phyloP scores from a whole-genome alignment of 345 rosid species.

The Salix udensis region DNA sequence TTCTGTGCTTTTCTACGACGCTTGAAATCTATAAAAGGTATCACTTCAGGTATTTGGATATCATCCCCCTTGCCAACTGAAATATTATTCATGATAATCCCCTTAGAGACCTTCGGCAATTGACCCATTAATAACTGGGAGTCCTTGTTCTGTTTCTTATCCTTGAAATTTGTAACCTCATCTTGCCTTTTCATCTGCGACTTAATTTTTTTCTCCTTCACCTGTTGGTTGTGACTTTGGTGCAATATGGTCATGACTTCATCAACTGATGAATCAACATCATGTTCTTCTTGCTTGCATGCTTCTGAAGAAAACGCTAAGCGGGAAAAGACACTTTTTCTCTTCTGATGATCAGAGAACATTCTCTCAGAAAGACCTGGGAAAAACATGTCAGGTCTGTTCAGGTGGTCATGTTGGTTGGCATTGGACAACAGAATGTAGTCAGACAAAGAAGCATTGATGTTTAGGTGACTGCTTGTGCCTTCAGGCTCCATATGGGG shows the following conservation, averaged over 20 bases:
- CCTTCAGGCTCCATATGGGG: conserved; percentile 23
- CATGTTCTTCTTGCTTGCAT: conserved; percentile 8
- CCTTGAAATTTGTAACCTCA: conserved; percentile 8
- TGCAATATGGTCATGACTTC: conserved; percentile 46
- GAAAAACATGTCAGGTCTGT: no score
- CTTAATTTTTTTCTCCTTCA: conserved; percentile 14
- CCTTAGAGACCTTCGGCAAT: conserved; percentile 16
- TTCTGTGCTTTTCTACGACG: conserved; percentile 42
- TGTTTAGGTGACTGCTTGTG: conserved; percentile 10
- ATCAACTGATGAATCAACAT: conserved; percentile 35
- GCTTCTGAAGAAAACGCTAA: conserved; percentile 29
- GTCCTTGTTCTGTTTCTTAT: conserved; percentile 13
- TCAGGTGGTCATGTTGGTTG: no score
- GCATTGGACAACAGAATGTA: no score
- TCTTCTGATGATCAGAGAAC: conserved; percentile 10
- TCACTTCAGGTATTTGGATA: conserved; percentile 21
- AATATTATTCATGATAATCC: conserved; percentile 13
- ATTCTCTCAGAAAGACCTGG: not conserved
- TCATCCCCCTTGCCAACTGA: conserved; percentile 14
- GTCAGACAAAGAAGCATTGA: not conserved
- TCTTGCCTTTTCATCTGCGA: conserved; percentile 3
- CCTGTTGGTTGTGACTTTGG: conserved; percentile 29
- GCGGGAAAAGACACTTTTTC: conserved; percentile 58
- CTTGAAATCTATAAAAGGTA: conserved; percentile 47
- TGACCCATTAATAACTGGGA: not conserved